Percentiles rank a stretch among this genome's conserved stretches.
phyloP scores from a whole-genome alignment of 2,329 filamentous ascomycete genomes.

The Dactylellina drechsleri region DNA sequence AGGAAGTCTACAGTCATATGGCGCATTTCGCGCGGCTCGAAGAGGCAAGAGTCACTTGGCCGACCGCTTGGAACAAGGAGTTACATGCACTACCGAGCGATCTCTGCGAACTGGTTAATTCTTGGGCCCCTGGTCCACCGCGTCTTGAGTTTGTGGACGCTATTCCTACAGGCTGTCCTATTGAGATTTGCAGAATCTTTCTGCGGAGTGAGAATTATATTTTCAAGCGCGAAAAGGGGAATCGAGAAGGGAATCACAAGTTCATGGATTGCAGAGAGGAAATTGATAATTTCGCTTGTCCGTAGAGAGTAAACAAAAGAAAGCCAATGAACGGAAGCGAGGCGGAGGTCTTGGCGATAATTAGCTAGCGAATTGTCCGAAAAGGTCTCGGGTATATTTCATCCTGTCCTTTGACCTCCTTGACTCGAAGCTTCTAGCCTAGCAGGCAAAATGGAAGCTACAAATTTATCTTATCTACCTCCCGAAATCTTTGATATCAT shows the following conservation, averaged over 20 bases:
- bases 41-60: background rate
- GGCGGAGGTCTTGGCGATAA: background rate
- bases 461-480: background rate
- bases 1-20: background rate
- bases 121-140: background rate
- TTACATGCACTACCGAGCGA: background rate
- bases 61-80: background rate
- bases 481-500: background rate
- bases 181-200: background rate
- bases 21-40: background rate
- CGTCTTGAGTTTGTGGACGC: background rate
- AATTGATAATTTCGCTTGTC: background rate
- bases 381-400: too few species aligned
- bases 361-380: too few species aligned
- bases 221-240: background rate
- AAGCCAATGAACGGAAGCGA: background rate
- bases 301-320: background rate
- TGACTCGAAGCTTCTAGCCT: too few species aligned
- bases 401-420: too few species aligned
- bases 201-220: background rate
- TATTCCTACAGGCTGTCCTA: background rate
- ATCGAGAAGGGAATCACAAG: background rate
- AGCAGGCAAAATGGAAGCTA: too few species aligned
- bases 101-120: background rate
- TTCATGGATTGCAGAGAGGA: background rate